Base-by-base conservation (phyloP, 441 rosid genomes). In the Biscutella laevigata region DNA sequence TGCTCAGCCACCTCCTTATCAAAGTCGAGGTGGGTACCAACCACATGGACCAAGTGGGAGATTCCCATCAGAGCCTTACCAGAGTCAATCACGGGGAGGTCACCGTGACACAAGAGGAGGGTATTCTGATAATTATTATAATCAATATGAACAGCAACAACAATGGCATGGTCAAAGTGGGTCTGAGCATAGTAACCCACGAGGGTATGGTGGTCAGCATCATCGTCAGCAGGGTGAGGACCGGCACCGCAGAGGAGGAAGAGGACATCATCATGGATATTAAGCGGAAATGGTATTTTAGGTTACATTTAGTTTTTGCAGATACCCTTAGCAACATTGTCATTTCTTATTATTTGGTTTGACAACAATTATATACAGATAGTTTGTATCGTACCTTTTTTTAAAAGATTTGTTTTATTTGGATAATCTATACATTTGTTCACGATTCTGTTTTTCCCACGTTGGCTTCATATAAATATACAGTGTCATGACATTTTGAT, bases 21-120 rank as follows among this genome's bases (percentile, higher is more conserved):
- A 37, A 45, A 60, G 52, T 28, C 61, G 44, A 32, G 66, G 63
- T 30, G 71, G 71, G 22, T 71, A 59, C 56, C 67, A 63, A 47
- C 57, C 80, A 37, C 68, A 58, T 47, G 55, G 75, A 47, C 54
- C 40, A 33, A 63, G 61, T 27, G 68, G 72, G 47, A 47, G 72
- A 22, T 67, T 72, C 29, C 59, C 65, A 10, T 74, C 75, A 14
- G 69, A 50, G 14, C 64, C 67, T 45, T 59, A 61, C 71, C 77
- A 67, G 25, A 61, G 60, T 24, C 29, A 45, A 10, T 57, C 77
- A 17, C 29, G 75, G 56, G 71, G 59, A 9, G 71, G 61, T 29
- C 68, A 77, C 42, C 69, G 56, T 53, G 82, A 74, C 56, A 66
- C 43, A 24, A 56, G 73, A 51, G 60, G 60, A 53, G 39, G 61